Base-by-base conservation (phyloP, 139 green algal genomes). In the Chlamydomonas urium region DNA sequence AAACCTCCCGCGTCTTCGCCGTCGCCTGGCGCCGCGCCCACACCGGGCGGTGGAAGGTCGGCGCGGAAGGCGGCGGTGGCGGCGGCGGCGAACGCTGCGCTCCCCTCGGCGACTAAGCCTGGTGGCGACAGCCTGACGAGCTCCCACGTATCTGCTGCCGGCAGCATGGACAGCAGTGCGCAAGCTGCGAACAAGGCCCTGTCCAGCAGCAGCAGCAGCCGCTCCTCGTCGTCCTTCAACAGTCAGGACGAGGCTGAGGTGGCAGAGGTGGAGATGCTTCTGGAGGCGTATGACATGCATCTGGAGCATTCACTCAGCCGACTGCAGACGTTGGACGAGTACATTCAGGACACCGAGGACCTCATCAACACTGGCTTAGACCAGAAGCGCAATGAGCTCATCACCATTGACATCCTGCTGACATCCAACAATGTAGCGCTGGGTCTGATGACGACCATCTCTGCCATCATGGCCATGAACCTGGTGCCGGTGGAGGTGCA, bases 261-360 rank as follows among this genome's bases (percentile, higher is more conserved):
- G n/a, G 74, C 79, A 6, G 75, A 83, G 17, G 80, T 86, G 61
- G 78, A 86, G 70, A 86, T 86, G 83, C 62, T 89, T 42, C 65
- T 89, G 65, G 80, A 86, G 72, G 77, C 81, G 3, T 86, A 89
- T 69, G 79, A 84, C 62, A 86, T 89, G 80, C 80, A 87, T 47
- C 29, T 92, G 17, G 86, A 94, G 73, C 87, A 91, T 63, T 89
- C 87, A 10, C 89, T 79, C 74, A 93, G 90, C 73, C 84, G 87
- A 57, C 77, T 95, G 67, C 60, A 80, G 74, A 91, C 86, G 38
- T 80, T 97, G 48, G 73, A 81, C 38, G 91, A 97, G 82, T 97
- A 94, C 75, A 92, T 97, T 69, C 87, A 96, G 65, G 90, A 96
- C 82, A 94, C 90, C 45, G 90, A 97, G 86, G 93, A 97, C 72